Evolutionary conservation across 176 grass and related monocot genomes (phyloP).

Genomic region (Thinopyrum elongatum): DNA sequence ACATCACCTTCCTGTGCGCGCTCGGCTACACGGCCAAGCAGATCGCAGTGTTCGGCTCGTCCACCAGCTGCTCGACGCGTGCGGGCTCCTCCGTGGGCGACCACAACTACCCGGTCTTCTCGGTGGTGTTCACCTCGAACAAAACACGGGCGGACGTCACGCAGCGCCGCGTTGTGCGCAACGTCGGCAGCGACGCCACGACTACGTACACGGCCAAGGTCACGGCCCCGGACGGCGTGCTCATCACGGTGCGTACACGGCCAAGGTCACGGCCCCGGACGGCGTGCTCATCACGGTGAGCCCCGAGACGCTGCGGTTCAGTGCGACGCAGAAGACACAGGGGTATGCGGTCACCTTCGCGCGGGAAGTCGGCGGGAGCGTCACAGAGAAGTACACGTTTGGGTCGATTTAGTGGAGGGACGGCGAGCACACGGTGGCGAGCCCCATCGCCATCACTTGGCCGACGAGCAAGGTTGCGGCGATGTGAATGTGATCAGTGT

Average conservation of each 20-base stretch:
- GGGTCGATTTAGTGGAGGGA: constrained; percentile 45
- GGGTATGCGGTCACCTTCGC: constrained; percentile 18
- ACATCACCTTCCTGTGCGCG: constrained; percentile 54
- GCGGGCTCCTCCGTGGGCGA: constrained; percentile 26
- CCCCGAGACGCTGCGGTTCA: constrained; percentile 44
- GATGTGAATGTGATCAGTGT: neutral
- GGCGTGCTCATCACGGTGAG: constrained; percentile 50
- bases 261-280: neutral
- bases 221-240: constrained; percentile 36
- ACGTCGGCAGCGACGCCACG: constrained; percentile 28
- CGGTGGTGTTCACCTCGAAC: constrained; percentile 24
- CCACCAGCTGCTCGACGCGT: constrained; percentile 5
- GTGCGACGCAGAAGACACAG: neutral
- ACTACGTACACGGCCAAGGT: constrained; percentile 34
- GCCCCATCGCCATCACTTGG: constrained; percentile 13
- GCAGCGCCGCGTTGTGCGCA: constrained; percentile 47
- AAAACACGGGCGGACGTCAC: neutral
- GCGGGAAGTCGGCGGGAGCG: neutral
- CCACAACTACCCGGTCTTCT: constrained; percentile 54
- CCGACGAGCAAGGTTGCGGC: neutral
- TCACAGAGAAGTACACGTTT: neutral
- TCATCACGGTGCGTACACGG: constrained; percentile 48
- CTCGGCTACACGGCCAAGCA: constrained; percentile 31
- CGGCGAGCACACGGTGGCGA: constrained; percentile 29
- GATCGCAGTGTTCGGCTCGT: constrained; percentile 23